Base-by-base conservation (phyloP, 2,329 filamentous ascomycete species). In the Mycosphaerella arachidis region DNA sequence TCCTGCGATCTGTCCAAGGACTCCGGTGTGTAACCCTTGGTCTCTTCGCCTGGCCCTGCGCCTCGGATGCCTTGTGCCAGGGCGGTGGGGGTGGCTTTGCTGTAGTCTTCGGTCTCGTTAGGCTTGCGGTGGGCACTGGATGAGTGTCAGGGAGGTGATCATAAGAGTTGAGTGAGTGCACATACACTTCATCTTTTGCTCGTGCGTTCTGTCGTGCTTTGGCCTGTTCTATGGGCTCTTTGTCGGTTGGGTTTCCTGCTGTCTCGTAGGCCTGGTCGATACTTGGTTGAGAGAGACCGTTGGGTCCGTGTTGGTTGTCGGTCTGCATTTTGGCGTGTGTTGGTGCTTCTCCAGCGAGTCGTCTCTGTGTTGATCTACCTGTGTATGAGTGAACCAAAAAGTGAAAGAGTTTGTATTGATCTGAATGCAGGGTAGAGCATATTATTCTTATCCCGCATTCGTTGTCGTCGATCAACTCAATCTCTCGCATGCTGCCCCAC, bases 231-330 rank as follows among this genome's bases (percentile, higher is more conserved):
- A 69, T 58, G 10, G 77, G 76, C 59, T 75, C 72, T 58, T 77
- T 76, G 27, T 72, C 66, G n/a, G 71, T 75, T 35, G 78, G 74
- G 67, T 82, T 82, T 63, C 75, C 76, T 2, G 75, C 69, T 2
- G 77, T 78, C 12, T 74, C 74, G 74, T 81, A 81, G 56, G 76
- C 78, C 66, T 78, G 71, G 61, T 74, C 56, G 31, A 72, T 70
- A 52, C 73, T 71, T 18, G 79, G 79, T 66, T 82, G 79, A 30
- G 77, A 75, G 30, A 75, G 73, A 37, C 73, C 76, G 40, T 67
- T 69, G 53, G 77, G 76, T 60, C 75, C 69, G 63, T 78, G 53
- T 24, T 51, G 63, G 60, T 68, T 72, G 56, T 67, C 73, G 33
- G 74, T 74, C 72, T 76, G 78, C 56, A 54, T 67, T 48, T n/a